phyloP scores from a whole-genome alignment of 495 filamentous ascomycete species.

The Talaromyces trachyspermus region DNA sequence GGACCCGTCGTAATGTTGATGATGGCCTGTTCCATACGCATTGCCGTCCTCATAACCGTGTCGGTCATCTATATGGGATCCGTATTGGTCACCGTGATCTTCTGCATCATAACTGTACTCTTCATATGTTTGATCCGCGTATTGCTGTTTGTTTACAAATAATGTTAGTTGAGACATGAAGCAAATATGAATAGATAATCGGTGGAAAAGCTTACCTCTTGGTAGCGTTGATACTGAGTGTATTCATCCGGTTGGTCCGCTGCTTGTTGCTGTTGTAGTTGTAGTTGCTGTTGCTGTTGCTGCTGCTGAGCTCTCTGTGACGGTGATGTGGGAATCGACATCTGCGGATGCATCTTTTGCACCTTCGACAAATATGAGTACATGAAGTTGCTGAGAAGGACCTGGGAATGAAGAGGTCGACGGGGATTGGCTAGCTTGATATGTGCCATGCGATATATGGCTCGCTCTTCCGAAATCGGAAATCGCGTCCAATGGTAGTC shows the following conservation, averaged over 20 bases:
- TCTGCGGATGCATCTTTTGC: conserved; percentile 93
- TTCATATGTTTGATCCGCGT: conserved; percentile 47
- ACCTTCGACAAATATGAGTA: conserved; percentile 99
- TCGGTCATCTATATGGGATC: conserved; percentile 45
- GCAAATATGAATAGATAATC: background rate
- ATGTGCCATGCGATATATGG: conserved; percentile 97
- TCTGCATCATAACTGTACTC: conserved; percentile 52
- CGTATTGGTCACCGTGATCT: conserved; percentile 43
- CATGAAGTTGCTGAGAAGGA: conserved; percentile 99
- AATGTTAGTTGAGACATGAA: background rate
- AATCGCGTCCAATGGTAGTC: conserved; percentile 97
- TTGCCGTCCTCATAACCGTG: conserved; percentile 41
- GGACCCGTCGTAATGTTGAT: conserved; percentile 34
- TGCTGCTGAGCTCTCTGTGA: conserved; percentile 53
- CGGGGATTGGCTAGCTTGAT: conserved; percentile 97
- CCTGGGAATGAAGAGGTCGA: conserved; percentile 86
- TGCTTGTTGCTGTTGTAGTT: conserved; percentile 51
- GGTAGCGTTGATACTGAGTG: conserved; percentile 55
- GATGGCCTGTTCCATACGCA: conserved; percentile 35
- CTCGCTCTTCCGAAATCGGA: conserved; percentile 89
- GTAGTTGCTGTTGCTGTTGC: conserved; percentile 54
- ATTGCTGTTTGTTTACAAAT: conserved; percentile 42
- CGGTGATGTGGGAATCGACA: conserved; percentile 59
- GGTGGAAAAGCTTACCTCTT: conserved; percentile 44
- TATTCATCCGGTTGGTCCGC: conserved; percentile 62